phyloP scores from a whole-genome alignment of 345 rosid species.

The Eucalyptus pauciflora region DNA sequence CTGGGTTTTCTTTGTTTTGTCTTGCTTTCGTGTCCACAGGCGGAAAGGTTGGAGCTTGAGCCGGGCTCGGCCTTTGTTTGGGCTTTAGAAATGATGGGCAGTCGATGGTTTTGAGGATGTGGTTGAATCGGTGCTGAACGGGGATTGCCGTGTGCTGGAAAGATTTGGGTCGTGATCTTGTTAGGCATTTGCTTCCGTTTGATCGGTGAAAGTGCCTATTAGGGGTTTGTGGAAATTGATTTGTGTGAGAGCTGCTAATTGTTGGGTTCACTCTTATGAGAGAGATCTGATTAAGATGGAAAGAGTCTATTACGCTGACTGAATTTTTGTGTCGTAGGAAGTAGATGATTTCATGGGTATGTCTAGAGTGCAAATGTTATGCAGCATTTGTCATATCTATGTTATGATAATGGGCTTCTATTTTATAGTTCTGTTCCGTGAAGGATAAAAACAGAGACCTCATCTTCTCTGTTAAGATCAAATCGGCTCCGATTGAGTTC shows the following conservation, averaged over 20 bases:
- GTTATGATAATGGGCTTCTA: no score
- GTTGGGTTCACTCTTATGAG: background rate
- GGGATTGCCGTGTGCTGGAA: background rate
- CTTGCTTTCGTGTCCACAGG: background rate
- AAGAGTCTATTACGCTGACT: background rate
- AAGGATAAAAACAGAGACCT: background rate
- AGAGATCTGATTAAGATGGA: background rate
- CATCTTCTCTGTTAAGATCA: background rate
- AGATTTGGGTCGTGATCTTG: background rate
- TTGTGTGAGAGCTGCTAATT: background rate
- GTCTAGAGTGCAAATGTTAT: background rate
- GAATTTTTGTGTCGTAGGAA: background rate
- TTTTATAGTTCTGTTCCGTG: background rate
- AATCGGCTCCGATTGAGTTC: background rate
- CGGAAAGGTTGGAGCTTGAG: background rate
- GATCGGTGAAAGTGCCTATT: background rate
- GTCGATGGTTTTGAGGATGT: background rate
- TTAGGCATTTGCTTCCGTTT: background rate
- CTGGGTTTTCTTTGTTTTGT: background rate
- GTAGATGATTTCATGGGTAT: background rate
- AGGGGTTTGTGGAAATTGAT: background rate
- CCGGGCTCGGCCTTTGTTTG: background rate
- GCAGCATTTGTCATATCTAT: background rate
- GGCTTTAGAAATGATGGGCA: background rate
- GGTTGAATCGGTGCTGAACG: background rate